Conservation (phyloP, 2,329 filamentous ascomycete genomes). For the Madurella fahalii region DNA sequence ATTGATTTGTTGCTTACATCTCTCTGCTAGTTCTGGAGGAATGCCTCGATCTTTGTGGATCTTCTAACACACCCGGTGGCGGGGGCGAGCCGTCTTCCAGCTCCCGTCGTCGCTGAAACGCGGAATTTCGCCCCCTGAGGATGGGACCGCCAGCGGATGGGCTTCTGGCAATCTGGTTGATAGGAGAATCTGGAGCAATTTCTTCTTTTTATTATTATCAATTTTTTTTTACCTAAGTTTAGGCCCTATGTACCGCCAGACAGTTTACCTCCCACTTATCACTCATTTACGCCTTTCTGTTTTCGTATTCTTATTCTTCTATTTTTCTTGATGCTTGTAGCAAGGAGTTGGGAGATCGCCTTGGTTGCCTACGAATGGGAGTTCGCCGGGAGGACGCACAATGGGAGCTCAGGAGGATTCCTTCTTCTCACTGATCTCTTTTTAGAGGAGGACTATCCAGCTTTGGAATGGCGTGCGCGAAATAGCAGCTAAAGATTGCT, state of each 20-base stretch:
- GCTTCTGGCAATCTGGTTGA: background rate
- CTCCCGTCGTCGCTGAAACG: conserved; percentile 17
- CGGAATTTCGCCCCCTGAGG: background rate
- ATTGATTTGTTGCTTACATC: conserved; percentile 1
- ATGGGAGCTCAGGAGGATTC: background rate
- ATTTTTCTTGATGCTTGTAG: background rate
- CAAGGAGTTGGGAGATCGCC: background rate
- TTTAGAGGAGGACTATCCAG: background rate
- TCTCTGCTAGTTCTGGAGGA: conserved; percentile 30
- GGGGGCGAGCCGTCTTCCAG: conserved; percentile 23
- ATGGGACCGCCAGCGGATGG: too few relatives aligned
- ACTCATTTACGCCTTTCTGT: background rate
- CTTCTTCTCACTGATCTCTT: background rate
- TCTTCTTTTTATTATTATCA: too few relatives aligned
- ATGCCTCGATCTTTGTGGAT: conserved; percentile 45
- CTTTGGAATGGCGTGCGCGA: background rate
- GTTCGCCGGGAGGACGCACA: background rate
- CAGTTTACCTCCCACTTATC: background rate
- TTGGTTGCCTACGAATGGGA: background rate
- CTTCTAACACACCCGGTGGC: conserved; percentile 34
- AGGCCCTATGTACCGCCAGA: background rate
- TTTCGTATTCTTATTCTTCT: background rate
- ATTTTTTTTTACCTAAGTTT: background rate
- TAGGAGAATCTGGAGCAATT: background rate
- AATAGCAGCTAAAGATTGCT: background rate